These are phyloP conservation scores for Solanum dulcamara DNA, from an alignment of 257 asterid genomes.

Conservation along the genomic window DNA sequence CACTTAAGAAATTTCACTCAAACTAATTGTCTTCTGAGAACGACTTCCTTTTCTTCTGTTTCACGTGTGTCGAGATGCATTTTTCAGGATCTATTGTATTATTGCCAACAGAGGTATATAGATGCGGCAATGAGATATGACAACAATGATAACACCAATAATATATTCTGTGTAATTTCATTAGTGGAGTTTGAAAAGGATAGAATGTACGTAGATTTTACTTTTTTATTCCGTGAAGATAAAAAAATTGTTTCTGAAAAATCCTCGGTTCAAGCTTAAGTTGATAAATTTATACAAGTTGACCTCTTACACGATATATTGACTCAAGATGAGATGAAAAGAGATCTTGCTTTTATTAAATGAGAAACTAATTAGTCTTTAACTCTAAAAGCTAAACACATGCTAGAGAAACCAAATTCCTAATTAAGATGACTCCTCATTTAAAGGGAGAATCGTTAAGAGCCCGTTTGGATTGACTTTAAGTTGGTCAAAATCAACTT, in stretches of 20 bases:
- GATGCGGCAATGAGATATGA: too few relatives aligned
- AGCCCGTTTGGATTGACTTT: too few relatives aligned
- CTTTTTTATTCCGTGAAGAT: too few relatives aligned
- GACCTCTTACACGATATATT: neutral
- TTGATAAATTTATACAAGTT: neutral
- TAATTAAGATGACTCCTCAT: neutral
- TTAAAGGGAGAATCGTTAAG: neutral
- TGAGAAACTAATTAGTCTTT: neutral
- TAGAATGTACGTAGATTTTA: too few relatives aligned
- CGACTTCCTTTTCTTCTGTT: neutral
- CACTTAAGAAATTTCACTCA: neutral
- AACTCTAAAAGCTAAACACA: neutral
- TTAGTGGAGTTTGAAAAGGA: too few relatives aligned
- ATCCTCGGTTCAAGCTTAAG: neutral
- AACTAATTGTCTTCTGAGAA: neutral
- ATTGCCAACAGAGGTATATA: too few relatives aligned
- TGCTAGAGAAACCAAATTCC: neutral
- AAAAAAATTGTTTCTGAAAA: too few relatives aligned
- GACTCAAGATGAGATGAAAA: neutral
- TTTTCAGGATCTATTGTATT: slow-evolving; percentile 58
- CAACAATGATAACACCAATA: too few relatives aligned
- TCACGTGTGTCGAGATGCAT: neutral
- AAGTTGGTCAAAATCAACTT: too few relatives aligned
- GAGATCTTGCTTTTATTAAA: neutral
- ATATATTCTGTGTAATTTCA: too few relatives aligned